A percentile compares a stretch with the other conserved stretches of the same genome.
Evolutionary conservation across 2,329 filamentous ascomycete genomes (phyloP).

Genomic region (Cryphonectria japonica): DNA sequence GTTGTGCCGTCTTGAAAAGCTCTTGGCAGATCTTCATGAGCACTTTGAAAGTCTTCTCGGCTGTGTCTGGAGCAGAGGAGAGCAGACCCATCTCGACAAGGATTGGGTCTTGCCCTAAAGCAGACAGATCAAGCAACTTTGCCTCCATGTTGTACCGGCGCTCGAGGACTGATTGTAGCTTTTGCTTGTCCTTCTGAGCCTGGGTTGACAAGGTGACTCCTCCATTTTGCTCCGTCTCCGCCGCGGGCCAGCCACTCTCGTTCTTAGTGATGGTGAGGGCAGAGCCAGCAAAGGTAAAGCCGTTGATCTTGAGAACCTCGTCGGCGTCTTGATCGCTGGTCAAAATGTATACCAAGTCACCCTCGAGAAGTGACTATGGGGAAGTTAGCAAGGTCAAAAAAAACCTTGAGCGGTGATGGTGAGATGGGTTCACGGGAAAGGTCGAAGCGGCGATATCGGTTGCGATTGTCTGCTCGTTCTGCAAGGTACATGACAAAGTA

Average conservation of each 20-base stretch:
- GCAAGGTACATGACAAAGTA: slow-evolving; percentile 43
- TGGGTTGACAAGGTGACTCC: slow-evolving; percentile 21
- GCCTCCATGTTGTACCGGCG: slow-evolving; percentile 71
- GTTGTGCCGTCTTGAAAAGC: slow-evolving; percentile 71
- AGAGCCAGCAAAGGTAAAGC: slow-evolving; percentile 69
- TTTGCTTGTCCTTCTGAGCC: slow-evolving; percentile 63
- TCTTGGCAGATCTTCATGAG: slow-evolving; percentile 85
- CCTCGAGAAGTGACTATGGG: slow-evolving; percentile 69
- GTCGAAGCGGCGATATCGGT: slow-evolving; percentile 41
- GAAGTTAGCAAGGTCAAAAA: slow-evolving; percentile 67
- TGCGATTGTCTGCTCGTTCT: slow-evolving; percentile 45
- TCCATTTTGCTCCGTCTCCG: slow-evolving; percentile 40
- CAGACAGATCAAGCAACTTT: slow-evolving; percentile 84
- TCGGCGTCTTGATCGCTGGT: slow-evolving; percentile 67
- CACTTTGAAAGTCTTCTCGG: slow-evolving; percentile 88
- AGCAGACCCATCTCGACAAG: slow-evolving; percentile 79
- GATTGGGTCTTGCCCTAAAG: slow-evolving; percentile 71
- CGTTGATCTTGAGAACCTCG: slow-evolving; percentile 69
- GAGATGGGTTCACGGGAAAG: slow-evolving; percentile 42
- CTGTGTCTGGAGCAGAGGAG: slow-evolving; percentile 67
- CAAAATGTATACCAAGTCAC: slow-evolving; percentile 70
- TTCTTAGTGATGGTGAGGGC: slow-evolving; percentile 59
- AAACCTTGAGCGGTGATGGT: slow-evolving; percentile 41
- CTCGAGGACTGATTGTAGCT: slow-evolving; percentile 72
- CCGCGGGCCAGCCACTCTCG: slow-evolving; percentile 44